These are phyloP conservation scores for Clohesyomyces aquaticus DNA, from an alignment of 495 filamentous ascomycete species.

Conservation along the genomic window DNA sequence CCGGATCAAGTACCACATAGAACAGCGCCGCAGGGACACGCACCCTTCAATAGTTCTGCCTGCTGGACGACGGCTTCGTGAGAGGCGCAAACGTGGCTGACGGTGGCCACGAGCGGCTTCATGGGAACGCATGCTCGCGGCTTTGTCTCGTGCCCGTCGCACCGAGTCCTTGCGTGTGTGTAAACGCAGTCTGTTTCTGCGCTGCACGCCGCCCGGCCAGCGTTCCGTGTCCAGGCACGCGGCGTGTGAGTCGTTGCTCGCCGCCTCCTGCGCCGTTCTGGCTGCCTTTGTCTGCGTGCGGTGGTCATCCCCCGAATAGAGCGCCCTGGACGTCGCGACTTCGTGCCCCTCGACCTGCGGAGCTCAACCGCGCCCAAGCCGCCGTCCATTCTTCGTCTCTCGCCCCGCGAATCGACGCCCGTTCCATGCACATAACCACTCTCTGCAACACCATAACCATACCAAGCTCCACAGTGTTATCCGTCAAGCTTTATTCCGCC, in stretches of 20 bases:
- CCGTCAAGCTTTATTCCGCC: slow-evolving; percentile 21
- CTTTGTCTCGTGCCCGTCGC: slow-evolving; percentile 7
- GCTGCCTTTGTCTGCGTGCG: not conserved
- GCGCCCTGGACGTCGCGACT: not conserved
- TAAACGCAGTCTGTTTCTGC: not conserved
- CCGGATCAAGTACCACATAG: no score
- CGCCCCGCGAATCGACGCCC: not conserved
- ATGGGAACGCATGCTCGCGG: slow-evolving; percentile 7
- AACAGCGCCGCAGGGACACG: slow-evolving; percentile 6
- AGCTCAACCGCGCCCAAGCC: not conserved
- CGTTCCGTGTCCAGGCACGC: slow-evolving; percentile 4
- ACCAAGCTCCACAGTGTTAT: slow-evolving; percentile 21
- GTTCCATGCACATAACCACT: not conserved
- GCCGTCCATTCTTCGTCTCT: not conserved
- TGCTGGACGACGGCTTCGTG: slow-evolving; percentile 11
- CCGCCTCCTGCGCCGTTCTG: slow-evolving; percentile 1
- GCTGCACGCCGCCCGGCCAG: not conserved
- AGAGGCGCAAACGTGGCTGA: slow-evolving; percentile 7
- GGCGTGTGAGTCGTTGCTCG: slow-evolving; percentile 12
- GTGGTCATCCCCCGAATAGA: slow-evolving; percentile 6
- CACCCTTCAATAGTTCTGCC: slow-evolving; percentile 20
- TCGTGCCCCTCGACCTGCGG: slow-evolving; percentile 17
- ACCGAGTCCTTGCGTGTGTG: no score
- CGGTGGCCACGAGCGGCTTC: no score
- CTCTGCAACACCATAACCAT: not conserved